Base-by-base conservation (phyloP, 2,329 filamentous ascomycete genomes). In the Canariomyces notabilis region DNA sequence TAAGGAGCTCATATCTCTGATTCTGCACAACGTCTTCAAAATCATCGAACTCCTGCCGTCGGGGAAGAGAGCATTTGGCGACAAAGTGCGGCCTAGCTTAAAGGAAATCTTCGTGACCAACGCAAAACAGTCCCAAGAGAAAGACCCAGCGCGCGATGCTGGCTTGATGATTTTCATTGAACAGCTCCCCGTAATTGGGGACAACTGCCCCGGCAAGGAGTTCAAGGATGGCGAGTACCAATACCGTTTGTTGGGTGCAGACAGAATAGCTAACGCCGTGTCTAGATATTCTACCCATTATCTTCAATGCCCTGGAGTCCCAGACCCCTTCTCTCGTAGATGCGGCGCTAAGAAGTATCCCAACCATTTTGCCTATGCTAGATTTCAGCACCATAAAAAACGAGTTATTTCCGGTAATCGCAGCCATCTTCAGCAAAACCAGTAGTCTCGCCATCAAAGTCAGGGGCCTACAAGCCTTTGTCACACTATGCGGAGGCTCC, bases 361-460 rank as follows among this genome's bases (percentile, higher is more conserved):
- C 89, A 2, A 75, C 80, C 1, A 79, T 96, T n/a, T 70, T 97
- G 5, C 88, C 89, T 0, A 81, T 93, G 2, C 80, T 98, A 6
- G 93, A 98, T 66, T 97, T 96, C 57, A 94, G 85, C 56, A 97
- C 91, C 0, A 90, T 96, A 59, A 98, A 97, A 67, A 93, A 95
- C 58, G 91, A 97, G 53, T 76, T 98, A 1, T 98, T 98, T 64
- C 93, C 93, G 0, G 83, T 95, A 1, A 87, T 98, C 53, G 88
- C 91, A 1, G 72, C 77, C 7, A 93, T 96, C 0, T 98, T 98
- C 62, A 89, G 85, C 57, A 91, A 87, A 62, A 98, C 93, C 1
- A 95, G 81, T 62, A 96, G 89, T 62, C 77, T 98, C 46, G 87
- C 85, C 5, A 97, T 98, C 70, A 98, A 98, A 66, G 85, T 97